Conservation (phyloP, 1,284 basidiomycete genomes). For the Apiotrichum brassicae region DNA sequence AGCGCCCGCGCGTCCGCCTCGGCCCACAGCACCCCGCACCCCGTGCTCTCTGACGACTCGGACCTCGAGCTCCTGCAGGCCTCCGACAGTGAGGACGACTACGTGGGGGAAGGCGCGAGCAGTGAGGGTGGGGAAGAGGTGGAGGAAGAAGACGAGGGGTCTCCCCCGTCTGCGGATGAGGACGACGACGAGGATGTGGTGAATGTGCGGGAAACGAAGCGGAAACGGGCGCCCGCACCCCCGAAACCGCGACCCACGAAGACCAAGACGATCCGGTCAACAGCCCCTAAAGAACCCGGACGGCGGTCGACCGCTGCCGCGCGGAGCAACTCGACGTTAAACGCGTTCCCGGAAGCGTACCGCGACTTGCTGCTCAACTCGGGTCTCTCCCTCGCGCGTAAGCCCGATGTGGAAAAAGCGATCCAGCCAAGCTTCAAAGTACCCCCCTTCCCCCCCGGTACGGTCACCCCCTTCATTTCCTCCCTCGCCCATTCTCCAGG, state of each 20-base stretch:
- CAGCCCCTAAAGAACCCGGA: neutral
- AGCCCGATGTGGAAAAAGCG: neutral
- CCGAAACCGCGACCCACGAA: neutral
- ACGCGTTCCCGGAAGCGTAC: constrained; percentile 8
- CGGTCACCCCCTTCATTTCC: constrained; percentile 27
- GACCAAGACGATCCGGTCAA: neutral
- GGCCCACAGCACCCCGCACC: constrained; percentile 4
- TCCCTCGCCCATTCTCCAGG: constrained; percentile 15
- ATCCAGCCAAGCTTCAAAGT: neutral
- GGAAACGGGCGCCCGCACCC: neutral
- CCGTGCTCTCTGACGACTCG: neutral
- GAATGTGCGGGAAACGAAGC: neutral
- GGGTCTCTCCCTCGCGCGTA: neutral
- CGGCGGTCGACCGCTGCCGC: constrained; percentile 2
- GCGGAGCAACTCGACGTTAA: neutral
- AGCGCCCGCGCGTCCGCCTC: constrained; percentile 22
- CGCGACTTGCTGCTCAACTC: constrained; percentile 9
- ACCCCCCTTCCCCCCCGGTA: constrained; percentile 22
- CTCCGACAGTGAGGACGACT: neutral
- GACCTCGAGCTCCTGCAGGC: neutral
- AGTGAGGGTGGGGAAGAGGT: neutral
- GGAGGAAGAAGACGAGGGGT: constrained; percentile 4
- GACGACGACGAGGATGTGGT: neutral
- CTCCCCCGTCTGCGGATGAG: neutral
- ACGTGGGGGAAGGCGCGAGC: neutral